Conservation (phyloP, 306 rosid species). For the Dalbergia cultrata region DNA sequence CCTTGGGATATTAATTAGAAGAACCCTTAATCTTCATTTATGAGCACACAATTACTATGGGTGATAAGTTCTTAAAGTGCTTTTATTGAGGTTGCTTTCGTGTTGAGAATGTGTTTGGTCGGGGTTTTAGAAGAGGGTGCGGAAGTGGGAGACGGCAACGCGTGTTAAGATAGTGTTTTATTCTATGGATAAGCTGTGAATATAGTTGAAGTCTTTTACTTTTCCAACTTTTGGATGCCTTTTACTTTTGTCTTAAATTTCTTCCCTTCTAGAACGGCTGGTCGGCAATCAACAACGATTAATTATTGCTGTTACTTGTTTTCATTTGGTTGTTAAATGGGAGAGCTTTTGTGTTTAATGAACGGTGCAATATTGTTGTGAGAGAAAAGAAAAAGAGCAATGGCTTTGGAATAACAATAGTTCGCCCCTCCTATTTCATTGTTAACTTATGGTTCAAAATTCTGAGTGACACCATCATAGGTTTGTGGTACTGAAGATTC, state of each 20-base stretch:
- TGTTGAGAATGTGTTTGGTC: slow-evolving; percentile 37
- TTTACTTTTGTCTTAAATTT: slow-evolving; percentile 43
- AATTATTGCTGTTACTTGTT: slow-evolving; percentile 9
- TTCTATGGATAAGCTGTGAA: neutral
- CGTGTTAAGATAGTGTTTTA: slow-evolving; percentile 23
- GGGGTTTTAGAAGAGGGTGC: slow-evolving; percentile 5
- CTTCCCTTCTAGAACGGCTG: slow-evolving; percentile 44
- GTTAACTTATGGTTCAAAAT: slow-evolving; percentile 23
- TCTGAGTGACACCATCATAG: slow-evolving; percentile 6
- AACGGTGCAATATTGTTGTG: neutral
- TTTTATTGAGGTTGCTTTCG: slow-evolving; percentile 26
- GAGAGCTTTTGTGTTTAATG: slow-evolving; percentile 3
- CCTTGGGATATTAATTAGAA: no score
- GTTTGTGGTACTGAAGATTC: neutral
- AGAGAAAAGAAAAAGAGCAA: neutral
- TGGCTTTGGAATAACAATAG: slow-evolving; percentile 1
- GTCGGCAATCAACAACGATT: slow-evolving; percentile 42
- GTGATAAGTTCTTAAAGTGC: slow-evolving; percentile 35
- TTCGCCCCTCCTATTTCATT: neutral
- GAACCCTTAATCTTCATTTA: no score
- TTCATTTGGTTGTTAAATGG: neutral
- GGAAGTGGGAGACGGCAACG: slow-evolving; percentile 30
- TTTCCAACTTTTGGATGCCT: slow-evolving; percentile 28
- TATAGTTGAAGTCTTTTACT: slow-evolving; percentile 28
- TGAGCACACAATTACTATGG: neutral